Evolutionary conservation across 1,284 basidiomycete genomes (phyloP), one percentile per base, ranked within the genome.

Genomic region (Termitomyces sp.): DNA sequence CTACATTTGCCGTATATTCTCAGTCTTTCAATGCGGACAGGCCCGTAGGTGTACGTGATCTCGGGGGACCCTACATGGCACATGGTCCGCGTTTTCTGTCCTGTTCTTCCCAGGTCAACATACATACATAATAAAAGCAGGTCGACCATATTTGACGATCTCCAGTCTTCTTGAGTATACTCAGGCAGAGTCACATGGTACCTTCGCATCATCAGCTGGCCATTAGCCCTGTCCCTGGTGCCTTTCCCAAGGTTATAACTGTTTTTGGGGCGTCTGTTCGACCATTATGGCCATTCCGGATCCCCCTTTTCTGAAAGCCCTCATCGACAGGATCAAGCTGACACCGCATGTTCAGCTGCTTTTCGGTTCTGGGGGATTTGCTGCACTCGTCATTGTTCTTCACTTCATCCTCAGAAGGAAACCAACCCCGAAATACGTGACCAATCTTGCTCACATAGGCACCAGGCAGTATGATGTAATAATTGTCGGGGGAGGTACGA

Each of bases 401-500:
- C 59, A 57, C 17, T 57, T 60, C 33, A 17, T 60, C 30, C 43
- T 53, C 17, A 45, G 36, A 13, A 56, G 52, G 19, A 49, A 58
- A 21, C 19, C 51, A 9, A 61, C 21, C n/a, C 26, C 19, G 4
- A 50, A 61, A 21, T 68, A 68, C 34, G 46, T 64, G 30, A 53
- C 54, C 26, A 54, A 67, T 54, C 58, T 68, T 9, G 54, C 62
- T 3, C 44, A 55, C 3, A 54, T 68, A 8, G 66, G 62, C 4
- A 33, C 42, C 26, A 24, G 21, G 13, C 43, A 80, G 54, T 86
- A 78, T 58, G 85, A 88, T 67, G 71, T 86, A 17, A 76, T 88
- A 49, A 69, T 87, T 47, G 75, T 81, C 36, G 82, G 82, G 26
- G 82, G 82, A 65, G 82, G 82, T 79, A 58, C 28, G 34, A 24